Evolutionary conservation across 148 eudicot species (phyloP), one percentile per base, ranked within the genome.

Genomic region (Persicaria maculosa): DNA sequence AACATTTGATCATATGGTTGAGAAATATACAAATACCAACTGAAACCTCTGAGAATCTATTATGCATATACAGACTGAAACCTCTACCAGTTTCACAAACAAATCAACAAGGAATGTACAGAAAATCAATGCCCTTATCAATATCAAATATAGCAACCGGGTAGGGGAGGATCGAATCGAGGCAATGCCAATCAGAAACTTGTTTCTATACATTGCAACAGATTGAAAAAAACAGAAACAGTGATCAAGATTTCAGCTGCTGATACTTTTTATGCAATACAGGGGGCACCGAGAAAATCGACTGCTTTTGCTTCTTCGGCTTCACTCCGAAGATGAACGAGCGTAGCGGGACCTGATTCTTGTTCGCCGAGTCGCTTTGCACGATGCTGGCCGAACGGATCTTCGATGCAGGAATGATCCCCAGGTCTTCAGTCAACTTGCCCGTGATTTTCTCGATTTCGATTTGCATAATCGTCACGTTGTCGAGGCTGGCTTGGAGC

Each of bases 281-380:
- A 17, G 83, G 85, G 58, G 83, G 87, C 61, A 81, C 83, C 9
- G 96, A 85, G 80, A 90, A 90, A 78, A 92, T 78, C 1, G 97
- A 91, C 43, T 68, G 75, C 78, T 70, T 93, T 68, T 84, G 84
- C 81, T 88, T 90, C 76, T 85, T 90, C 22, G 80, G 83, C 77
- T 85, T 90, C 48, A 76, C 81, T 71, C 98, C 97, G 52, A 95
- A 95, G 45, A 95, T 83, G 65, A 95, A 95, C 25, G 97, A 86
- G 45, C 88, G 67, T 68, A 95, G 72, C 16, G 97, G 97, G 25
- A 95, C 83, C 73, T 83, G 71, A 47, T 65, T 65, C 61, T 31
- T 65, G 6, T 15, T 40, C 47, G 2, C 70, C 14, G 47, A 14
- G 43, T 31, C 70, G 19, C 31, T 0, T 6, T 25, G 40, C 20